Evolutionary conservation across 306 rosid genomes (phyloP).

Genomic region (Calophaca sinica): DNA sequence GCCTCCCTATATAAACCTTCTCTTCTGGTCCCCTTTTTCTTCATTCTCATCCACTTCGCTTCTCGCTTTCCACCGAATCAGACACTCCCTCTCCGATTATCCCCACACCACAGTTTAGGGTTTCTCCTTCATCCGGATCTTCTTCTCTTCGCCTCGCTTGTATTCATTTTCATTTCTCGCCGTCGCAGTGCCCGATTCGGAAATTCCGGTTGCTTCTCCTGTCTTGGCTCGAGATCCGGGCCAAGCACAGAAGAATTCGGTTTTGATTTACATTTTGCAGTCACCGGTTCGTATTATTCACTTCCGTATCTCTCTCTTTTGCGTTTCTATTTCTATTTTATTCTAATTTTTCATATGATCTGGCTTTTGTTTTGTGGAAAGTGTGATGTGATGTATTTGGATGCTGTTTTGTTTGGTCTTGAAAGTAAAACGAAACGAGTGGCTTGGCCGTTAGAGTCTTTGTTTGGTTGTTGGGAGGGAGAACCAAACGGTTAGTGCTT

Average conservation of each 20-base stretch:
- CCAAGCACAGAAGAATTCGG: slow-evolving; percentile 72
- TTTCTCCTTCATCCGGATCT: slow-evolving; percentile 35
- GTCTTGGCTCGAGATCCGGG: slow-evolving; percentile 99
- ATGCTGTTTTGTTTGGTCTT: neutral
- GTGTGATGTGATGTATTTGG: neutral
- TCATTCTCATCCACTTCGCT: slow-evolving; percentile 71
- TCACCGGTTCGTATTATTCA: slow-evolving; percentile 44
- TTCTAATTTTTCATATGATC: neutral
- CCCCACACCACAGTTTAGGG: slow-evolving; percentile 18
- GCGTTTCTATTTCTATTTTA: neutral
- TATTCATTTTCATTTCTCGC: neutral
- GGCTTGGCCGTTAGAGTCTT: neutral
- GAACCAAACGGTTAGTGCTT: slow-evolving; percentile 9
- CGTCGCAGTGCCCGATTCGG: slow-evolving; percentile 39
- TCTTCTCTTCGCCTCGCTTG: neutral
- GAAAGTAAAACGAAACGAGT: neutral
- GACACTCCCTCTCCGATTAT: slow-evolving; percentile 35
- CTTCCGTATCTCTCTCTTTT: neutral
- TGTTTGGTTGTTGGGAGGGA: neutral
- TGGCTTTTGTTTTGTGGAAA: neutral
- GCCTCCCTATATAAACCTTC: slow-evolving; percentile 77
- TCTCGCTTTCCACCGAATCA: slow-evolving; percentile 47
- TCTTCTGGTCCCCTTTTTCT: neutral
- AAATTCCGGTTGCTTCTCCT: slow-evolving; percentile 54
- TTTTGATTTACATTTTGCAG: slow-evolving; percentile 52